Base-by-base conservation (phyloP, 2,329 filamentous ascomycete species). In the Verticillium albo-atrum region DNA sequence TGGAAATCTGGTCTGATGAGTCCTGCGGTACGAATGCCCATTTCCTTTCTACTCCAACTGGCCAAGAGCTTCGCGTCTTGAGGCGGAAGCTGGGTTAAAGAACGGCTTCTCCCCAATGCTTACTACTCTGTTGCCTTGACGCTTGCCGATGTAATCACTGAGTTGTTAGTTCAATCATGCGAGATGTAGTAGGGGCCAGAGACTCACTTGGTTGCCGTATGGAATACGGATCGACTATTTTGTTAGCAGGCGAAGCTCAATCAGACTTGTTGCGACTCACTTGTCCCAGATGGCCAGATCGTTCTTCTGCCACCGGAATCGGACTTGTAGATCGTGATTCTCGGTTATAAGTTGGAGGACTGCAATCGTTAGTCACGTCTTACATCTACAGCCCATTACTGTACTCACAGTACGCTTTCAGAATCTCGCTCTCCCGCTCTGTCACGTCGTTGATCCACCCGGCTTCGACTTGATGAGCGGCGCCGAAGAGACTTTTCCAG, bases 401-500 rank as follows among this genome's bases (percentile, higher is more conserved):
- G 27, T 12, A 54, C 63, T 34, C 34, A 64, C 67, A 69, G 61
- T 68, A 69, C 0, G 50, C 59, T 58, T 69, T 69, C 55, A 70
- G 61, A 35, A 54, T 27, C 4, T 54, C 51, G 51, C 51, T 54
- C 70, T 85, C 82, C 2, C 74, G 72, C 3, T 77, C 70, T 0
- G 74, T 77, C 5, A 85, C 68, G 0, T 74, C 79, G 61, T 84
- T 81, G 71, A 85, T 82, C 58, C 75, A 34, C 17, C 52, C 28
- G 2, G 52, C 71, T 42, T 75, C 68, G 0, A 81, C 77, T 65
- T 83, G 80, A 17, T 77, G 75, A 9, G 80, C 82, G 1, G 82
- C 74, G 2, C 79, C 79, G 63, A 83, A 85, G 28, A 84, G 68
- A 37, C 73, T 77, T 68, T 83, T 84, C 82, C 82, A 85, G 2